Evolutionary conservation across 2,329 filamentous ascomycete genomes (phyloP).

Genomic region (Metarhizium anisopliae): DNA sequence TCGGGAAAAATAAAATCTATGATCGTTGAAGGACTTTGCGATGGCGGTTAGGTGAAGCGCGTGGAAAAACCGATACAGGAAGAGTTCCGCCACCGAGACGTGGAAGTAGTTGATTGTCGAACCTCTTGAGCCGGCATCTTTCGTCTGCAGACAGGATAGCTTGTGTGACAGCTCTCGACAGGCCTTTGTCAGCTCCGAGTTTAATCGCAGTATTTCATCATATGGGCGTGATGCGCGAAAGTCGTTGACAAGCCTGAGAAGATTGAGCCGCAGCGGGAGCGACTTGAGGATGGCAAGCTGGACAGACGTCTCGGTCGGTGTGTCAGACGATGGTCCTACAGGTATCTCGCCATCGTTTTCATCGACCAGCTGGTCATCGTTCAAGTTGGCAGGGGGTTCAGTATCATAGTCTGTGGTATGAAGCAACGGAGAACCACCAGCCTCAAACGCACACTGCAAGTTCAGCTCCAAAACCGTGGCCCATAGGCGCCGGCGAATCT

Average conservation of each 20-base stretch:
- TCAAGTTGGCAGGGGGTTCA: conserved; percentile 36
- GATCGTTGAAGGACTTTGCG: conserved; percentile 32
- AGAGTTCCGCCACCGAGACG: conserved; percentile 30
- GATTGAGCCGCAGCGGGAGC: conserved; percentile 31
- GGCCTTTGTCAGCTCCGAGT: conserved; percentile 32
- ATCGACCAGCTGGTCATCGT: conserved; percentile 41
- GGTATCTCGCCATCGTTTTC: conserved; percentile 17
- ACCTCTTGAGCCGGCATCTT: conserved; percentile 10
- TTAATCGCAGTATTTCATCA: conserved; percentile 37
- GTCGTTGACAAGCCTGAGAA: conserved; percentile 38
- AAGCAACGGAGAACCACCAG: conserved; percentile 41
- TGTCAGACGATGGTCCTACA: conserved; percentile 5
- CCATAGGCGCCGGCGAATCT: conserved; percentile 49
- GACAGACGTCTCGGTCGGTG: conserved; percentile 37
- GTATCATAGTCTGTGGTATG: conserved; percentile 40
- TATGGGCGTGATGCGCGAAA: conserved; percentile 34
- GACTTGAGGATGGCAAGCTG: conserved; percentile 36
- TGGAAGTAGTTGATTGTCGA: conserved; percentile 28
- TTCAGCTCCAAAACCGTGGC: conserved; percentile 45
- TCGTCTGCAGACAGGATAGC: conserved; percentile 25
- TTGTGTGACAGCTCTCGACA: conserved; percentile 23
- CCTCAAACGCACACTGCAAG: conserved; percentile 40
- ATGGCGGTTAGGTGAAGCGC: conserved; percentile 45
- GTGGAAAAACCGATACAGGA: conserved; percentile 39
- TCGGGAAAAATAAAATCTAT: conserved; percentile 43